Conservation (phyloP, 73 alveolate species). For the Breviolum minutum region DNA sequence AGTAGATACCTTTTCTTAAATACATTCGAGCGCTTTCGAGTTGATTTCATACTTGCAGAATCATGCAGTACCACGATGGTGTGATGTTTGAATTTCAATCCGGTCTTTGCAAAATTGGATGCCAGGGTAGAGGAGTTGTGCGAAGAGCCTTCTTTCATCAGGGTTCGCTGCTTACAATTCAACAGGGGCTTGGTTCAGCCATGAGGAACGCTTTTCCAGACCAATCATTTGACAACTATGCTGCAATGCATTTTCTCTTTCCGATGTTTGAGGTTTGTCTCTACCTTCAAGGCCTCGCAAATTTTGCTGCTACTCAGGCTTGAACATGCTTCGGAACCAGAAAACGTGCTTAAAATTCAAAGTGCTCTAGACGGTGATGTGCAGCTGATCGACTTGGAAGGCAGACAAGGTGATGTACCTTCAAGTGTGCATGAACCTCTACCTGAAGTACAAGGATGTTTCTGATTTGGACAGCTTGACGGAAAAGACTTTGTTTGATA, state of each 20-base stretch:
- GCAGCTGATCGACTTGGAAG: background rate
- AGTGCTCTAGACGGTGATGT: background rate
- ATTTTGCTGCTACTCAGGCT: constrained; percentile 94
- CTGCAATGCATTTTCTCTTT: background rate
- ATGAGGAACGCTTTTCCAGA: no score
- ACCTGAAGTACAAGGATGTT: constrained; percentile 93
- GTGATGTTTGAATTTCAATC: no score
- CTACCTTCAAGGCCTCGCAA: constrained; percentile 85
- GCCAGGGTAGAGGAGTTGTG: constrained; percentile 88
- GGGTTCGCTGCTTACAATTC: constrained; percentile 20
- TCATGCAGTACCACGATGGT: no score
- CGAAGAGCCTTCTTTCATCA: constrained; percentile 87
- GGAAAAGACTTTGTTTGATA: background rate
- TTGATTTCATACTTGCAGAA: background rate
- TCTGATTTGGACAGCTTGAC: background rate
- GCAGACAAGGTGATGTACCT: constrained; percentile 94
- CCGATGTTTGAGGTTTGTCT: constrained; percentile 53
- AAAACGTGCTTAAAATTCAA: no score
- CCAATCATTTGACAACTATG: no score
- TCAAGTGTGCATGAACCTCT: constrained; percentile 87
- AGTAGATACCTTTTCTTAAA: no score
- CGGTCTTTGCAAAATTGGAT: background rate
- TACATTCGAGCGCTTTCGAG: no score
- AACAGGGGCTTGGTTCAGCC: no score
- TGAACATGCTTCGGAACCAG: background rate